phyloP scores from a whole-genome alignment of 805 yeast genomes.

The Wickerhamiella sergipiensis region DNA sequence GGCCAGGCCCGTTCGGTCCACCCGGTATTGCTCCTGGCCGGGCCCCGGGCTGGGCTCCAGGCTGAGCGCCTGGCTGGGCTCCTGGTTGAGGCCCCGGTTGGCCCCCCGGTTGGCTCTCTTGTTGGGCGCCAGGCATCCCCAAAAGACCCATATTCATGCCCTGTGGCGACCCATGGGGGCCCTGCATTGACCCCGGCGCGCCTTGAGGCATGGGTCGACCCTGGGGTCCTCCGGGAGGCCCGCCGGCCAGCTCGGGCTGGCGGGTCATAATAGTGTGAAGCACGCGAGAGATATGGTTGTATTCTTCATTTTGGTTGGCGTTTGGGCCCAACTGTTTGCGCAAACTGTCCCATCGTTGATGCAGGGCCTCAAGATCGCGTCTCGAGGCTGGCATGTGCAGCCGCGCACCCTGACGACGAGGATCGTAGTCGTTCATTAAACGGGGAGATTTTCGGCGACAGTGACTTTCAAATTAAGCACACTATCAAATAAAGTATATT shows the following conservation, averaged over 20 bases:
- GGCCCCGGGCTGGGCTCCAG: not conserved
- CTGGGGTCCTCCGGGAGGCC: not conserved
- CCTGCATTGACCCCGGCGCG: not conserved
- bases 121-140: not conserved
- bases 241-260: constrained; percentile 6
- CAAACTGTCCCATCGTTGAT: constrained; percentile 18
- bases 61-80: not conserved
- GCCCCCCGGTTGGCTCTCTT: not conserved
- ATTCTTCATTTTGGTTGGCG: constrained; percentile 19
- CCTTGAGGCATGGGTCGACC: not conserved
- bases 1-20: not conserved
- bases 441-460: not conserved
- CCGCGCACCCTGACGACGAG: not conserved
- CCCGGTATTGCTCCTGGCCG: not conserved
- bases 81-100: not conserved
- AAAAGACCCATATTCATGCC: not conserved
- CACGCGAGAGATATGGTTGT: constrained; percentile 16
- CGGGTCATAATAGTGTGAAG: constrained; percentile 14
- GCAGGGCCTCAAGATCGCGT: constrained; percentile 21
- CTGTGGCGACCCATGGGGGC: not conserved
- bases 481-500: not conserved
- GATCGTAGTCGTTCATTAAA: not conserved
- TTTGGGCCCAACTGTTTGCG: constrained; percentile 18
- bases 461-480: not conserved
- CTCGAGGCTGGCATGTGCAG: constrained; percentile 1